Percentiles rank a stretch among this genome's conserved stretches.
phyloP scores from a whole-genome alignment of 2,329 filamentous ascomycete genomes.

The Aureobasidium lini region DNA sequence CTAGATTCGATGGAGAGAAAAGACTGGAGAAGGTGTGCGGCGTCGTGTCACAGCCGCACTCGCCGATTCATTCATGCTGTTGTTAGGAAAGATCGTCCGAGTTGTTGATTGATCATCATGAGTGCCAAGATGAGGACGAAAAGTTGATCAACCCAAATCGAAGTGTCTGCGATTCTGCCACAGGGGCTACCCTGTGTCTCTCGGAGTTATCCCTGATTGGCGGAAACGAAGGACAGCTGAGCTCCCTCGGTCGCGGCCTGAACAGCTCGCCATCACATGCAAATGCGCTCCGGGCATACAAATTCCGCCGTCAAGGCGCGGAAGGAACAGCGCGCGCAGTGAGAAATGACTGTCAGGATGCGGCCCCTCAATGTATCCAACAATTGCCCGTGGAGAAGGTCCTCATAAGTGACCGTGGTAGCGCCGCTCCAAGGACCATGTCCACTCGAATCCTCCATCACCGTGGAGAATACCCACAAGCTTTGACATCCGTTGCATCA shows the following conservation, averaged over 20 bases:
- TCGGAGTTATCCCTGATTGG: neutral
- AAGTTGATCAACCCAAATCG: neutral
- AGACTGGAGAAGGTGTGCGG: constrained; percentile 6
- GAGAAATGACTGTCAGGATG: neutral
- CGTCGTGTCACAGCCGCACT: neutral
- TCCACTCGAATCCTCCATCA: constrained; percentile 1
- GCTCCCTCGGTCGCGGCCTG: neutral
- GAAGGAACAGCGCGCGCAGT: neutral
- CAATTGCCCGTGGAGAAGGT: constrained; percentile 3
- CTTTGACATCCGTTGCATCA: constrained; percentile 12
- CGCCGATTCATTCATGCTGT: neutral
- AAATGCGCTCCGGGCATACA: neutral
- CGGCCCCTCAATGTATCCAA: neutral
- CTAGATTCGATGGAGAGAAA: neutral
- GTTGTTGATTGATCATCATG: neutral
- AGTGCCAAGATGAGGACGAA: neutral
- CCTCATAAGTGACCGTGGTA: neutral
- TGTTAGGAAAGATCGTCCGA: constrained; percentile 5
- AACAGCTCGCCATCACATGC: neutral
- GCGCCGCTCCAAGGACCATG: neutral
- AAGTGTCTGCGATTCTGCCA: neutral
- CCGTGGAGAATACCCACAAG: constrained; percentile 12
- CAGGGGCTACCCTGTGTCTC: neutral
- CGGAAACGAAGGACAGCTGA: neutral
- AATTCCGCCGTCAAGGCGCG: neutral